These are phyloP conservation scores for Carpinus viminea DNA, from an alignment of 306 rosid species.

Conservation along the genomic window DNA sequence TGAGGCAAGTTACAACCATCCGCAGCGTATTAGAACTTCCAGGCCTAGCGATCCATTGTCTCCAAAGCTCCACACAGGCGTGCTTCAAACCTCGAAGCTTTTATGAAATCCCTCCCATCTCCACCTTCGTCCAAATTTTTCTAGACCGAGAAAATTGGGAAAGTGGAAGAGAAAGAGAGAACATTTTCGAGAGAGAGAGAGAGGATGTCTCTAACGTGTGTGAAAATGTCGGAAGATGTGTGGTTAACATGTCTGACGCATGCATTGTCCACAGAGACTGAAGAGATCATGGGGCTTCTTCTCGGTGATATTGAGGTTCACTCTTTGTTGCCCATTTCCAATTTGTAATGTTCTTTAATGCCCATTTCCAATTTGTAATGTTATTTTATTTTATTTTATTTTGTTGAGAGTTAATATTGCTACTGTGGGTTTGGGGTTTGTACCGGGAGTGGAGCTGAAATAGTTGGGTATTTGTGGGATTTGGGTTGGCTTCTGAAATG, in stretches of 20 bases:
- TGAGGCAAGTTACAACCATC: background rate
- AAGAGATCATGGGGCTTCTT: constrained; percentile 98
- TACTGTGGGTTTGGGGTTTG: constrained; percentile 15
- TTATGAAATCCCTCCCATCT: background rate
- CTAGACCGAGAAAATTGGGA: background rate
- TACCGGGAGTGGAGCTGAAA: constrained; percentile 3
- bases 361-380: background rate
- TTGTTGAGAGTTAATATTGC: constrained; percentile 15
- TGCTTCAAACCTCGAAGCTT: background rate
- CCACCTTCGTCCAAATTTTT: background rate
- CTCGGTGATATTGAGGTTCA: constrained; percentile 90
- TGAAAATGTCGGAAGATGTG: constrained; percentile 91
- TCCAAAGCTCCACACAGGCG: background rate
- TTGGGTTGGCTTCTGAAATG: constrained; percentile 18
- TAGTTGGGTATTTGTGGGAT: background rate
- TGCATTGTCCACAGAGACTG: constrained; percentile 95
- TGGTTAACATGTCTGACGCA: constrained; percentile 95
- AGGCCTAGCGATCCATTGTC: background rate
- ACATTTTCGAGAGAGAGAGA: constrained; percentile 1
- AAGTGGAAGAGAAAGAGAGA: constrained; percentile 10
- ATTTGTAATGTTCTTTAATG: background rate
- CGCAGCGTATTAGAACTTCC: background rate
- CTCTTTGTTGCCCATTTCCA: constrained; percentile 11
- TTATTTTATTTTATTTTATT: background rate
- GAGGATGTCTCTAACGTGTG: constrained; percentile 77